Conservation (phyloP, 2,329 filamentous ascomycete species). For the Aspergillus sp. region DNA sequence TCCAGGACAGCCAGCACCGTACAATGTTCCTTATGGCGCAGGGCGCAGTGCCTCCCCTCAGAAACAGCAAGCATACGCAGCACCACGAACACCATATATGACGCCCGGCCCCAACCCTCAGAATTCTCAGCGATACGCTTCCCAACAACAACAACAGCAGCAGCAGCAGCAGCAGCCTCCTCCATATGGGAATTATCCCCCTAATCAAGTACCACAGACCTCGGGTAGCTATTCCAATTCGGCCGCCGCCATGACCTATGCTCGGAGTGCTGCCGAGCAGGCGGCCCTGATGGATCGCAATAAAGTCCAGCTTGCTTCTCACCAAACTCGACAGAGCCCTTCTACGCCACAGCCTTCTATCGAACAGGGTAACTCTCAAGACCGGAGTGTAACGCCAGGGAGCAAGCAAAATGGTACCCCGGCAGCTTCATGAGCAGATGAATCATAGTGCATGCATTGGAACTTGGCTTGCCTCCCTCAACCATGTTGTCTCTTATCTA, state of each 20-base stretch:
- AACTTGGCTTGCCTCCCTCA: slow-evolving; percentile 13
- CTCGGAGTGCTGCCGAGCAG: slow-evolving; percentile 42
- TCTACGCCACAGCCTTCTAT: slow-evolving; percentile 34
- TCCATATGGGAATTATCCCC: slow-evolving; percentile 28
- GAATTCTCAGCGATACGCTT: slow-evolving; percentile 30
- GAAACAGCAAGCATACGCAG: slow-evolving; percentile 30
- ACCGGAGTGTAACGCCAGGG: slow-evolving; percentile 35
- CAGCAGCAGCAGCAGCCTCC: slow-evolving; percentile 23
- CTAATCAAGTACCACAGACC: slow-evolving; percentile 30
- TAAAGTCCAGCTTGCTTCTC: slow-evolving; percentile 34
- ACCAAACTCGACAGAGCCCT: slow-evolving; percentile 28
- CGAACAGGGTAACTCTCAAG: slow-evolving; percentile 30
- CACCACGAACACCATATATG: slow-evolving; percentile 37
- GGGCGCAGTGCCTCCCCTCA: slow-evolving; percentile 34
- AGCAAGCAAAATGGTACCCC: slow-evolving; percentile 34
- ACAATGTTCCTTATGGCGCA: slow-evolving; percentile 26
- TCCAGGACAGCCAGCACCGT: slow-evolving; percentile 32
- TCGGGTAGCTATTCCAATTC: slow-evolving; percentile 35
- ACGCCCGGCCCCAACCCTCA: slow-evolving; percentile 29
- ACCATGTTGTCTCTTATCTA: slow-evolving; percentile 9
- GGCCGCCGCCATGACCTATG: slow-evolving; percentile 36
- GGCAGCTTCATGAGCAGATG: slow-evolving; percentile 21
- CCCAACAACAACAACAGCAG: slow-evolving; percentile 24
- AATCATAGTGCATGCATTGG: neutral
- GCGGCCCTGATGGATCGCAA: slow-evolving; percentile 39